phyloP scores from a whole-genome alignment of 257 asterid species.

The Nicotiana noctiflora region DNA sequence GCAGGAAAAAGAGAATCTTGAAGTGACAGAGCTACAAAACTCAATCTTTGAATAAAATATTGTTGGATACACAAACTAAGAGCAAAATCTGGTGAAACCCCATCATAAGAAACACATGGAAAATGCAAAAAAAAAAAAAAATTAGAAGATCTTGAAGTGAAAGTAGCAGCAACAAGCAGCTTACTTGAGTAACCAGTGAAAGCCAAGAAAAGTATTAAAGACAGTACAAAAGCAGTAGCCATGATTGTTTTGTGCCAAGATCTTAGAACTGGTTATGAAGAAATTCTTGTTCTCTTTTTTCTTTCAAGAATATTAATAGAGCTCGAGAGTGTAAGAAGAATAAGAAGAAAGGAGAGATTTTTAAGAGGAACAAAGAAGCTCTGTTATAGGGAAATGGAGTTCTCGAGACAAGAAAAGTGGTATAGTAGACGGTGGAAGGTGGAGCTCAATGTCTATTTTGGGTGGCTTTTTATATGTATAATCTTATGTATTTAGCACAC shows the following conservation, averaged over 20 bases:
- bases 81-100: neutral
- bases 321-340: neutral
- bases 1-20: neutral
- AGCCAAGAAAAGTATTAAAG: slow-evolving; percentile 39
- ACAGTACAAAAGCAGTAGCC: slow-evolving; percentile 44
- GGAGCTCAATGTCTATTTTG: slow-evolving; percentile 10
- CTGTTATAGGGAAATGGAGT: neutral
- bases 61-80: neutral
- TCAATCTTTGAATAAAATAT: neutral
- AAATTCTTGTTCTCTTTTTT: neutral
- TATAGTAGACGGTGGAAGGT: slow-evolving; percentile 1
- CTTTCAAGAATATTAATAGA: neutral
- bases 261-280: neutral
- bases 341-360: slow-evolving; percentile 3
- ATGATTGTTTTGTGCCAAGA: slow-evolving; percentile 20
- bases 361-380: slow-evolving; percentile 10
- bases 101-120: neutral
- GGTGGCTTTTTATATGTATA: slow-evolving; percentile 12
- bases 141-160: too few relatives aligned
- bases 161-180: neutral
- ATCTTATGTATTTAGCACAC: neutral
- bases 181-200: slow-evolving; percentile 41
- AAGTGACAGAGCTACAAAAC: neutral
- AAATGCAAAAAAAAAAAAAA: neutral
- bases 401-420: slow-evolving; percentile 5